Conservation (phyloP, 305 asterid species). For the Solanum hybrid region DNA sequence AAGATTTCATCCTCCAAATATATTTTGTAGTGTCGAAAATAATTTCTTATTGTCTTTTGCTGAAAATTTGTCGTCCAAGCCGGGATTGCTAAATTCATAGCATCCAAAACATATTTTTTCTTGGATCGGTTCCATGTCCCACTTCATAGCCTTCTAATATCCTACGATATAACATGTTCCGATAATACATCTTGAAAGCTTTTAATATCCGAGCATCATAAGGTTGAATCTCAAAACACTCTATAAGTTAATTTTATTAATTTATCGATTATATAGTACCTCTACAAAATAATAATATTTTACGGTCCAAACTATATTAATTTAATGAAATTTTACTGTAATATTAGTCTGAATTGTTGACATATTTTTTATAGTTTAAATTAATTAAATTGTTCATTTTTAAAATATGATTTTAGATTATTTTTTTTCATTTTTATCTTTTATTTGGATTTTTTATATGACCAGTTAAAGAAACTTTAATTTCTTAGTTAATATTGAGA, state of each 20-base stretch:
- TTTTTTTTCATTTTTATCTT: too few species aligned
- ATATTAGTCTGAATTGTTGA: background rate
- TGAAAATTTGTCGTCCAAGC: background rate
- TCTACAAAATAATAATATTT: too few species aligned
- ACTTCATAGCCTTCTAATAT: background rate
- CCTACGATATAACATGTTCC: rapidly evolving
- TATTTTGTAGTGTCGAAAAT: too few species aligned
- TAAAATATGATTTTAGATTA: background rate
- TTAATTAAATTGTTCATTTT: background rate
- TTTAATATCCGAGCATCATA: background rate
- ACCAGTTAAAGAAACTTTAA: background rate
- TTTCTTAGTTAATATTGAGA: too few species aligned
- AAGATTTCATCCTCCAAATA: background rate
- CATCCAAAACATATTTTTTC: too few species aligned
- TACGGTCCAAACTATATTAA: rapidly evolving
- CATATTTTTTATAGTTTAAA: too few species aligned
- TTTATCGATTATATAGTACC: too few species aligned
- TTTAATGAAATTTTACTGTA: too few species aligned
- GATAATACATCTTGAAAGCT: too few species aligned
- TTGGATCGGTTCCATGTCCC: background rate
- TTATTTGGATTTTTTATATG: background rate
- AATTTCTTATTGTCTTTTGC: background rate
- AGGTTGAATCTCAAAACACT: background rate
- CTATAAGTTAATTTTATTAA: background rate
- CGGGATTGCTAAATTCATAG: background rate